A percentile compares a stretch with the other conserved stretches of the same genome.
Evolutionary conservation across 2,329 filamentous ascomycete species (phyloP).

Genomic region (Talaromyces sp.): DNA sequence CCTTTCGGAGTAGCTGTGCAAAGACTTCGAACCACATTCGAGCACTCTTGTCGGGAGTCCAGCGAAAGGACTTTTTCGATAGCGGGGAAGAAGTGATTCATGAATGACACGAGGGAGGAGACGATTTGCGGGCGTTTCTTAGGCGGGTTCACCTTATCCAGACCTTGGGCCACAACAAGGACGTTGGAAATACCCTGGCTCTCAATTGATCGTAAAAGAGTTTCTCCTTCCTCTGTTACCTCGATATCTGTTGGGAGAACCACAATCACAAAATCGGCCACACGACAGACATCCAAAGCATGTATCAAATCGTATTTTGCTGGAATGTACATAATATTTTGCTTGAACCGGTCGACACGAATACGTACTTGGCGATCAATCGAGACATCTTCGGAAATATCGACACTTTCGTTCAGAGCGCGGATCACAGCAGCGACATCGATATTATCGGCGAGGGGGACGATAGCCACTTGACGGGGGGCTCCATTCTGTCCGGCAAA

Average conservation of each 20-base stretch:
- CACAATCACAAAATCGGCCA: slow-evolving; percentile 88
- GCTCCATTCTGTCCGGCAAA: slow-evolving; percentile 86
- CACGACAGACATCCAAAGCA: slow-evolving; percentile 79
- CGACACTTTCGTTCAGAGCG: slow-evolving; percentile 73
- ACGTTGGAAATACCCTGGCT: slow-evolving; percentile 92
- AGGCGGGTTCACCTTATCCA: slow-evolving; percentile 73
- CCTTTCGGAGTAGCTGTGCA: slow-evolving; percentile 93
- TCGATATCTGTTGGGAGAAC: slow-evolving; percentile 79
- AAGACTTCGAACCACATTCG: slow-evolving; percentile 84
- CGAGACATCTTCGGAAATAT: slow-evolving; percentile 66
- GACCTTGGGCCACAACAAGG: slow-evolving; percentile 77
- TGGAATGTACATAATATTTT: slow-evolving; percentile 83
- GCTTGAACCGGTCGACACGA: slow-evolving; percentile 86
- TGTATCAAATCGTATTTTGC: slow-evolving; percentile 70
- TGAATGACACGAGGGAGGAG: slow-evolving; percentile 83
- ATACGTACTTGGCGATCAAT: slow-evolving; percentile 62
- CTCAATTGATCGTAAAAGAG: slow-evolving; percentile 82
- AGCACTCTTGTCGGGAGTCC: slow-evolving; percentile 84
- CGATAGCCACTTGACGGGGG: slow-evolving; percentile 80
- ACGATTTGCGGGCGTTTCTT: slow-evolving; percentile 77
- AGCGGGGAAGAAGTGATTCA: slow-evolving; percentile 89
- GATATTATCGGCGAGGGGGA: slow-evolving; percentile 75
- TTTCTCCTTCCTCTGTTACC: slow-evolving; percentile 73
- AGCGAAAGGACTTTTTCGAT: slow-evolving; percentile 89
- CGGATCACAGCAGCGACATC: slow-evolving; percentile 66